These are phyloP conservation scores for Taxillus chinensis DNA, from an alignment of 164 flowering plant species.

Conservation along the genomic window DNA sequence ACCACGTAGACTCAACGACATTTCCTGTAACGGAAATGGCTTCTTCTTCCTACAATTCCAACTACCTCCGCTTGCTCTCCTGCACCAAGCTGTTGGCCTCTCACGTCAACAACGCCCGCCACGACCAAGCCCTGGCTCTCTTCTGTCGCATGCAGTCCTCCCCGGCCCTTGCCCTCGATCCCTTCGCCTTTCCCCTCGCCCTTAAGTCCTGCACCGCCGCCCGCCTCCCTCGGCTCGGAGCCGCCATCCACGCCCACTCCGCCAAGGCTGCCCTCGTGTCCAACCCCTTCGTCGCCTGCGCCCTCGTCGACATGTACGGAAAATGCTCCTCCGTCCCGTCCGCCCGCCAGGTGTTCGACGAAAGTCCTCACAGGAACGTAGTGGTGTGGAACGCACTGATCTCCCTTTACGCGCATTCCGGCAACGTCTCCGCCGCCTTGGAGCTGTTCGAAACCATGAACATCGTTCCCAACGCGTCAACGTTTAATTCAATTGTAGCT, in stretches of 20 bases:
- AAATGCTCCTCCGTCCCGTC: slow-evolving; percentile 32
- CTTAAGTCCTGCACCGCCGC: slow-evolving; percentile 57
- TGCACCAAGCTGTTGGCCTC: slow-evolving; percentile 45
- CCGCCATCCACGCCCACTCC: slow-evolving; percentile 45
- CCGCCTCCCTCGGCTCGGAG: slow-evolving; percentile 28
- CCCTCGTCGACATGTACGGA: slow-evolving; percentile 53
- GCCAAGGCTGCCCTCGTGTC: slow-evolving; percentile 24
- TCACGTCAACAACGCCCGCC: slow-evolving; percentile 39
- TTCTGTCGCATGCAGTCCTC: slow-evolving; percentile 37
- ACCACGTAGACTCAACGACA: too few relatives aligned
- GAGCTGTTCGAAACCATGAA: slow-evolving; percentile 44
- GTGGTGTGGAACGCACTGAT: slow-evolving; percentile 65
- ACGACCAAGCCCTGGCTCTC: slow-evolving; percentile 41
- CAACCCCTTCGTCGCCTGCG: slow-evolving; percentile 50
- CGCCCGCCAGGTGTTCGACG: slow-evolving; percentile 59
- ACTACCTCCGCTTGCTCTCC: slow-evolving; percentile 32
- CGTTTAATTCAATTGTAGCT: slow-evolving; percentile 47
- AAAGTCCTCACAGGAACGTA: slow-evolving; percentile 39
- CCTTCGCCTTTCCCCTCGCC: slow-evolving; percentile 55
- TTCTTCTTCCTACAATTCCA: slow-evolving; percentile 16
- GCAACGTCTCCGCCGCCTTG: slow-evolving; percentile 22
- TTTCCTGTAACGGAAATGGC: slow-evolving; percentile 13
- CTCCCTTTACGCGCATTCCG: slow-evolving; percentile 27
- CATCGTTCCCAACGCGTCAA: slow-evolving; percentile 36
- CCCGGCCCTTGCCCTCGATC: slow-evolving; percentile 38